phyloP scores from a whole-genome alignment of 345 rosid species.

The Brassica nigra region DNA sequence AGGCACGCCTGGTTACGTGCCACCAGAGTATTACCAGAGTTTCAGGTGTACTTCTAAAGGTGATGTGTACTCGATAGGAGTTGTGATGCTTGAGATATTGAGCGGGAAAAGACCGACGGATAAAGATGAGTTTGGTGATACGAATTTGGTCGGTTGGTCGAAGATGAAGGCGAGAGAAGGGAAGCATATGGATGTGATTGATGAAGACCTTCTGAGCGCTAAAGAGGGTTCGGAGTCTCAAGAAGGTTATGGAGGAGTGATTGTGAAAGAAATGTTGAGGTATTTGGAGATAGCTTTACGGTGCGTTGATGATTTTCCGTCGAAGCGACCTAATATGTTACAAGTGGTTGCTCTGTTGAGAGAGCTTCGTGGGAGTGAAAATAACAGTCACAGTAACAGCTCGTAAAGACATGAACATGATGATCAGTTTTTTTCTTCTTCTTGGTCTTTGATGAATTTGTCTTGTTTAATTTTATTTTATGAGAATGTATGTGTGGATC shows the following conservation, averaged over 20 bases:
- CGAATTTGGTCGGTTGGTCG: constrained; percentile 94
- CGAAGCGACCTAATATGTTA: constrained; percentile 84
- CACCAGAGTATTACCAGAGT: constrained; percentile 96
- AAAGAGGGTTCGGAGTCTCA: constrained; percentile 50
- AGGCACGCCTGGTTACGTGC: constrained; percentile 96
- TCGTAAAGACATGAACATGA: constrained; percentile 33
- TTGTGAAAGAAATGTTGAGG: constrained; percentile 81
- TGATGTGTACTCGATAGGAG: constrained; percentile 91
- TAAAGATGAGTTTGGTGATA: constrained; percentile 98
- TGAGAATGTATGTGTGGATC: constrained; percentile 21
- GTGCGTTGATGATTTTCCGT: constrained; percentile 88
- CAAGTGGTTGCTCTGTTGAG: constrained; percentile 86
- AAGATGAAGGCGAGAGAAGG: constrained; percentile 87
- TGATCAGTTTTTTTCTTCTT: not conserved
- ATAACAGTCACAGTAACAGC: constrained; percentile 66
- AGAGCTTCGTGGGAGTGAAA: constrained; percentile 68
- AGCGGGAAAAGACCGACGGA: constrained; percentile 92
- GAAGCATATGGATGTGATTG: constrained; percentile 90
- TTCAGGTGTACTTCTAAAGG: constrained; percentile 95
- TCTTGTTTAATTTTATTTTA: not conserved
- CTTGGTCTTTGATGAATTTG: not conserved
- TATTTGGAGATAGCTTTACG: constrained; percentile 78
- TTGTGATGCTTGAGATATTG: constrained; percentile 81
- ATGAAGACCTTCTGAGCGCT: constrained; percentile 57
- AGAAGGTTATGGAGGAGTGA: constrained; percentile 56